Evolutionary conservation across 768 basidiomycete species (phyloP).

Genomic region (Kwoniella newhampshirensis): DNA sequence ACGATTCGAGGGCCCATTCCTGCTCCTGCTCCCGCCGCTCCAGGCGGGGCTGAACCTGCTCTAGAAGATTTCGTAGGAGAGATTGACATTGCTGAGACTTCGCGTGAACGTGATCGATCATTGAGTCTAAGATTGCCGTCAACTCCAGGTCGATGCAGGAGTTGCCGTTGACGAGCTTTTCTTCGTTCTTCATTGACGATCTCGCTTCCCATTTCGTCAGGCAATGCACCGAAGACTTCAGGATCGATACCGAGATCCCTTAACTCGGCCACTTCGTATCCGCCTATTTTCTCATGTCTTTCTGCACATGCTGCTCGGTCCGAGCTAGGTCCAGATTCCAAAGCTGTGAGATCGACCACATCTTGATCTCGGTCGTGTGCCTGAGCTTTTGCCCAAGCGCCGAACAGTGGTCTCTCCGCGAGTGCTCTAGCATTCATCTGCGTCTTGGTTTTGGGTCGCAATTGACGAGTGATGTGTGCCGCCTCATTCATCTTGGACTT

Average conservation of each 20-base stretch:
- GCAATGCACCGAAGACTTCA: slow-evolving; percentile 66
- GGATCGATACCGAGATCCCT: slow-evolving; percentile 69
- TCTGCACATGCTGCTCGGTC: slow-evolving; percentile 15
- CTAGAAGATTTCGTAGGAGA: slow-evolving; percentile 50
- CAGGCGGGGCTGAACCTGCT: slow-evolving; percentile 53
- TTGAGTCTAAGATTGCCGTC: no score
- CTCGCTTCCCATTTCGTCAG: slow-evolving; percentile 69
- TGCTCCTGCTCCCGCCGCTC: neutral
- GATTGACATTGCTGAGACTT: slow-evolving; percentile 29
- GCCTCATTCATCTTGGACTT: slow-evolving; percentile 27
- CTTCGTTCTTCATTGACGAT: slow-evolving; percentile 59
- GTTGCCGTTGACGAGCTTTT: slow-evolving; percentile 30
- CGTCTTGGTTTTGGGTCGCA: slow-evolving; percentile 43
- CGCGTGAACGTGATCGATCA: slow-evolving; percentile 15
- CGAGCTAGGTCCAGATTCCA: slow-evolving; percentile 1
- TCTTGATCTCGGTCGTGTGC: slow-evolving; percentile 8
- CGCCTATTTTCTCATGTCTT: slow-evolving; percentile 55
- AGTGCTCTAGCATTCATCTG: slow-evolving; percentile 33
- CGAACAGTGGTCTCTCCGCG: slow-evolving; percentile 37
- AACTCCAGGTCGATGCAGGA: slow-evolving; percentile 30
- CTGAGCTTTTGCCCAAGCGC: slow-evolving; percentile 32
- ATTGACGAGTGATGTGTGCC: slow-evolving; percentile 40
- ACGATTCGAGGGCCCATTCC: slow-evolving; percentile 7
- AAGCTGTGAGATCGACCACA: slow-evolving; percentile 30
- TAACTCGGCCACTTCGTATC: slow-evolving; percentile 61